Evolutionary conservation across 2,329 filamentous ascomycete genomes (phyloP).

Genomic region (Colletotrichum truncatum): DNA sequence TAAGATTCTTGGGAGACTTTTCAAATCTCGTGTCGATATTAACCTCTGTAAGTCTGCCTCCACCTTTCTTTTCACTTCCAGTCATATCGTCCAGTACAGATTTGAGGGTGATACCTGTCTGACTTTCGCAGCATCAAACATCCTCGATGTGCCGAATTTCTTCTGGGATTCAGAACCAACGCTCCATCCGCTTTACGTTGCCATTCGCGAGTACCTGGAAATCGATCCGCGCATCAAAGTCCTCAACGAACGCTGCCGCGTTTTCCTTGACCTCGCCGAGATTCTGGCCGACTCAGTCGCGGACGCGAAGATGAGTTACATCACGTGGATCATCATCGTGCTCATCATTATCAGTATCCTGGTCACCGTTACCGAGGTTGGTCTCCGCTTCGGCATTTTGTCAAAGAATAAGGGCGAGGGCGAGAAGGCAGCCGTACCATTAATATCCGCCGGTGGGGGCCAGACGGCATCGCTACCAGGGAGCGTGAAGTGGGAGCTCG

Average conservation of each 20-base stretch:
- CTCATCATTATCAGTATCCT: slow-evolving; percentile 91
- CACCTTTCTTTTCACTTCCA: neutral
- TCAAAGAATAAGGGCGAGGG: slow-evolving; percentile 43
- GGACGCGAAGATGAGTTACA: slow-evolving; percentile 93
- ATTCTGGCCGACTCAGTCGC: slow-evolving; percentile 93
- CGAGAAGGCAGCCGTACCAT: neutral
- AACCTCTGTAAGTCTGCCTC: slow-evolving; percentile 94
- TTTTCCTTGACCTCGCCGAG: slow-evolving; percentile 95
- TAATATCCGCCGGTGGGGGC: neutral
- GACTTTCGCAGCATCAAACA: slow-evolving; percentile 78
- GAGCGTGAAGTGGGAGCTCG: slow-evolving; percentile 29
- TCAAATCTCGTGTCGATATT: slow-evolving; percentile 94
- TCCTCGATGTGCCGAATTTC: slow-evolving; percentile 95
- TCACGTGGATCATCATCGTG: slow-evolving; percentile 98
- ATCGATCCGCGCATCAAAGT: slow-evolving; percentile 97
- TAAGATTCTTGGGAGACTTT: slow-evolving; percentile 87
- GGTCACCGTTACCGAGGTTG: slow-evolving; percentile 90
- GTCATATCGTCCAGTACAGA: neutral
- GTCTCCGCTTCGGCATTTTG: slow-evolving; percentile 84
- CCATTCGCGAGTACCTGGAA: slow-evolving; percentile 96
- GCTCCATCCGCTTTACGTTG: slow-evolving; percentile 91
- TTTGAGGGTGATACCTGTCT: too few relatives aligned
- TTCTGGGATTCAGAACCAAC: slow-evolving; percentile 99
- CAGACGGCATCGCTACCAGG: neutral
- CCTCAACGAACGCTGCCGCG: slow-evolving; percentile 94